Percentiles rank a stretch among this genome's conserved stretches.
These are phyloP conservation scores for Leptographium galeiforme DNA, from an alignment of 2,329 filamentous ascomycete species.

Conservation along the genomic window DNA sequence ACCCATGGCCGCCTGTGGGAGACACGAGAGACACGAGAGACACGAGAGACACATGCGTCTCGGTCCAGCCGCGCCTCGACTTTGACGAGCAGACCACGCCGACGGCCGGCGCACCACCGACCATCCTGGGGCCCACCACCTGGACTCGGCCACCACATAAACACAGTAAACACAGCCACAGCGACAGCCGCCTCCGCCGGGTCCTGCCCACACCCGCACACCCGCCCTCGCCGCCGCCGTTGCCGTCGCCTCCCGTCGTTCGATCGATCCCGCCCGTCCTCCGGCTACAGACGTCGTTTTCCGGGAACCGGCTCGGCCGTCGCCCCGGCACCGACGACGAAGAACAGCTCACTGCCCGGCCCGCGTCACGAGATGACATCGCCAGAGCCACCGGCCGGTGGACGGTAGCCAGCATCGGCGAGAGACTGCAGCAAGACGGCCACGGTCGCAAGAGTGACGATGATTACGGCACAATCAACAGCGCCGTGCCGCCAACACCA, in stretches of 20 bases:
- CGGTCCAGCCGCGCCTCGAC: not conserved
- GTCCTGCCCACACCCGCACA: too few species aligned
- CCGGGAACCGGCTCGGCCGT: too few species aligned
- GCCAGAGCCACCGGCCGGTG: not conserved
- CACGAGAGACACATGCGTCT: not conserved
- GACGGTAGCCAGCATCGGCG: constrained; percentile 24
- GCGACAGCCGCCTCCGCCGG: not conserved
- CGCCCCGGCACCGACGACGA: constrained; percentile 13
- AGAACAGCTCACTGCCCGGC: constrained; percentile 24
- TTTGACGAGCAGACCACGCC: not conserved
- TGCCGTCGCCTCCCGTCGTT: not conserved
- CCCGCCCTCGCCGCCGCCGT: not conserved
- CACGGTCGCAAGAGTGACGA: not conserved
- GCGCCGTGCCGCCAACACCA: constrained; percentile 18
- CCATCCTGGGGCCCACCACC: too few species aligned
- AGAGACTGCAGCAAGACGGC: constrained; percentile 20
- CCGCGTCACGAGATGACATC: constrained; percentile 16
- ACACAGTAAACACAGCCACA: too few species aligned
- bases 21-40: not conserved
- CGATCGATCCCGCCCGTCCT: constrained; percentile 15
- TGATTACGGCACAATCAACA: not conserved
- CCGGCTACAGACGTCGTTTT: constrained; percentile 32
- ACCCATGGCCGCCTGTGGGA: not conserved
- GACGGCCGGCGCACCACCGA: not conserved
- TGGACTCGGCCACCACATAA: too few species aligned